Evolutionary conservation across 2,329 filamentous ascomycete species (phyloP), one percentile per base, ranked within the genome.

Genomic region (Neoarthrinium moseri): DNA sequence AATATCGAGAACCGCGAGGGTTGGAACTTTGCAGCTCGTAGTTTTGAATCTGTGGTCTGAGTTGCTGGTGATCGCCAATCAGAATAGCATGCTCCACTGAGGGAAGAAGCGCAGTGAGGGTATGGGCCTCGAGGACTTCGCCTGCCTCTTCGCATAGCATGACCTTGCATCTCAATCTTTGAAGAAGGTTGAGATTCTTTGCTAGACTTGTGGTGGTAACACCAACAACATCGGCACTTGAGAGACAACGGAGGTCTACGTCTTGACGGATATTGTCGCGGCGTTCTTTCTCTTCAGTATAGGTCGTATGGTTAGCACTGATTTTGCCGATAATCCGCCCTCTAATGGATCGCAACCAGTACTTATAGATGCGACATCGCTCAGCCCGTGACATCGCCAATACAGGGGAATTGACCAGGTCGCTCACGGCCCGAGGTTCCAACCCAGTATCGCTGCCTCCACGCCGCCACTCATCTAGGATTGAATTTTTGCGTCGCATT

Each of bases 71-170:
- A 53, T 86, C 83, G 0, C 83, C 82, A 30, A 86, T 85, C 12
- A 81, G 69, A 15, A 87, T 79, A 5, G 72, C 65, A 47, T 88
- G 83, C 57, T 87, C 73, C 0, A 85, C 59, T 0, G 73, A 73
- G 0, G 82, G 81, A 0, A 84, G 64, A 4, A 87, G 59, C 0
- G 83, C 73, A 0, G 80, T 79, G 1, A 87, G 58, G 3, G 79
- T 66, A 48, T 87, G 83, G 0, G 79, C 70, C 57, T 89, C 85
- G 24, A 87, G 67, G 0, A 88, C 79, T 50, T 89, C 84, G 0
- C 77, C 84, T 2, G 84, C 84, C 55, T 89, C 84, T 57, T 89
- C 84, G 26, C 80, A 85, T 1, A 88, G 58, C 13, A 88, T 59
- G 0, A 86, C 74, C 49, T 84, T 84, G 24, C 68, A 65, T 6